Evolutionary conservation across 306 rosid genomes (phyloP), one percentile per base, ranked within the genome.

Genomic region (Vigna angularis): DNA sequence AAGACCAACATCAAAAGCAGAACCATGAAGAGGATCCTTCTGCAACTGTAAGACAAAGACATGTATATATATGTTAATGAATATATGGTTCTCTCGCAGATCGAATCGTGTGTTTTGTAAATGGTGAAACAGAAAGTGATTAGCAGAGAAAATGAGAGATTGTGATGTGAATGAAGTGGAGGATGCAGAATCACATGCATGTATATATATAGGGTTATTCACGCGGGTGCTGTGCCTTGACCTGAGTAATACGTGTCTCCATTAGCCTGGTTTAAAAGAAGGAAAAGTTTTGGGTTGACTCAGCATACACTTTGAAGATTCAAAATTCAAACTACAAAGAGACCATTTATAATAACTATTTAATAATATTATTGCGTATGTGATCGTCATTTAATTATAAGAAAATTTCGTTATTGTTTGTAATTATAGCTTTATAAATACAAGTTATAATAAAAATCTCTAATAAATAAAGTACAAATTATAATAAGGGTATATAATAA

Each of bases 1-100:
- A 81, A 38, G 14, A 26, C 7, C 13, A 79, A 49, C 7, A 62
- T 38, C 15, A 83, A 28, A 26, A 89, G 45, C 40, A 85, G 5
- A 57, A 48, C 52, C 0, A 22, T 53, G 20, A 89, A 82, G 28
- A 85, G 7, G 48, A 22, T 47, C 28, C 66, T 83, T 16, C 44
- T 83, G 57, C 42, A 24, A 68, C 36, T 79, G 59, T 59, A 44
- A 56, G 45, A 52, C 10, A 79, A 36, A 63, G 78, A 45, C 79
- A 74, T 74, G 32, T 26, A 10, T 22, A 14, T 24, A 28, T 28
- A 3, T 28, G 32, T 28, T 22, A 24, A 22, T 12, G 30, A 9
- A 24, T 24, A 24, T 24, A 24, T 24, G 26, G 2, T 24, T 24
- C 1, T 57, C 1, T 58, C 65, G 13, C 40, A 58, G 13, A 26